Percentiles rank a stretch among this genome's conserved stretches.
Conservation (phyloP, 768 basidiomycete species). For the Russula lepida region DNA sequence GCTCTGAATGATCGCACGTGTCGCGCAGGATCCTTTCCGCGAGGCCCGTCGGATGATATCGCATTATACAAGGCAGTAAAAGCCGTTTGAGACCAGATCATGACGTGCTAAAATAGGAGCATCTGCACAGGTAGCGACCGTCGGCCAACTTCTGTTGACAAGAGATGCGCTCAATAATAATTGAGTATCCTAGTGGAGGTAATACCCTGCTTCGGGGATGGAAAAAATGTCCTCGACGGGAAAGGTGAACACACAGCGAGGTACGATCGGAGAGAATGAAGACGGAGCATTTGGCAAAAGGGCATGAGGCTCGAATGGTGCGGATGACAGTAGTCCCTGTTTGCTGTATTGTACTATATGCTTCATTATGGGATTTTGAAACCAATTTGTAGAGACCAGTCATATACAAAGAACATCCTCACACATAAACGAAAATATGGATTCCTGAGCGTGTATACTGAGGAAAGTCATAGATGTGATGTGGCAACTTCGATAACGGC, state of each 20-base stretch:
- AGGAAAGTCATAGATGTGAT: too few species aligned
- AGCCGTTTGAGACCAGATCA: slow-evolving; percentile 44
- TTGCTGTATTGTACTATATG: background rate
- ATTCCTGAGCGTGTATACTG: background rate
- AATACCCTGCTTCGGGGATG: slow-evolving; percentile 52
- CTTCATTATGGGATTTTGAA: background rate
- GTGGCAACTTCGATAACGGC: too few species aligned
- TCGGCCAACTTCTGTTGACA: slow-evolving; percentile 61
- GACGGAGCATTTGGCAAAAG: background rate
- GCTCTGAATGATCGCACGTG: slow-evolving; percentile 49
- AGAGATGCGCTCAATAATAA: slow-evolving; percentile 44
- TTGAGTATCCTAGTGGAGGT: slow-evolving; percentile 29
- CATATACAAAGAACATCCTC: background rate
- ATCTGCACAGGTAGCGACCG: slow-evolving; percentile 56
- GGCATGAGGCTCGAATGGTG: background rate
- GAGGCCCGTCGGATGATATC: slow-evolving; percentile 38
- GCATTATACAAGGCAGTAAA: slow-evolving; percentile 48
- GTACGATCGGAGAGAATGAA: background rate
- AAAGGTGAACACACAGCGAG: slow-evolving; percentile 24
- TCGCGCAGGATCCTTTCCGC: slow-evolving; percentile 40
- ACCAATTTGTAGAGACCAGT: background rate
- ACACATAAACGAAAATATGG: background rate
- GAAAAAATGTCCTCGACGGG: slow-evolving; percentile 57
- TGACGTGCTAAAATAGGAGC: slow-evolving; percentile 51
- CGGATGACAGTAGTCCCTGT: background rate